Conservation (phyloP, 1,284 basidiomycete genomes). For the Trametes versicolor region DNA sequence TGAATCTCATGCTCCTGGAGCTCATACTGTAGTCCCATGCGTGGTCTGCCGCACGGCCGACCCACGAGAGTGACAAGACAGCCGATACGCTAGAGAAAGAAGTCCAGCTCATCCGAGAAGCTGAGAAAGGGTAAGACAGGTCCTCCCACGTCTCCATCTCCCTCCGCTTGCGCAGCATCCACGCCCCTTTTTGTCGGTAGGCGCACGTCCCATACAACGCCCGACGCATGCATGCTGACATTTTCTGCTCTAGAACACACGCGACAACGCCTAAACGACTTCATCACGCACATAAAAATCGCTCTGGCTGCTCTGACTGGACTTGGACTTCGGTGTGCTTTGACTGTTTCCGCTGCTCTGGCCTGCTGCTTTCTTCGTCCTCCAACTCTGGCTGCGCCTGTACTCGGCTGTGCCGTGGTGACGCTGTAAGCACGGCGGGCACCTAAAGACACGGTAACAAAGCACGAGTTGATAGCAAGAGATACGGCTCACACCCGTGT, state of each 20-base stretch:
- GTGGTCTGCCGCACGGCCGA: slow-evolving; percentile 62
- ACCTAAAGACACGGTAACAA: too few species aligned
- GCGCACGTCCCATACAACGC: slow-evolving; percentile 38
- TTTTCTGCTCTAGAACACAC: slow-evolving; percentile 28
- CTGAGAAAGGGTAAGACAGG: slow-evolving; percentile 70
- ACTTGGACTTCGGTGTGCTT: slow-evolving; percentile 7
- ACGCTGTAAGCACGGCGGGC: too few species aligned
- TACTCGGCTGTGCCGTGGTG: too few species aligned
- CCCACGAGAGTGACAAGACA: slow-evolving; percentile 54
- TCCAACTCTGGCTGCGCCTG: not conserved
- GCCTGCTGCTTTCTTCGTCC: not conserved
- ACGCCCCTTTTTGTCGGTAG: slow-evolving; percentile 41
- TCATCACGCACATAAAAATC: slow-evolving; percentile 45
- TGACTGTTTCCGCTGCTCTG: not conserved
- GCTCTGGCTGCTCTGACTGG: slow-evolving; percentile 45
- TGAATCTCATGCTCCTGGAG: slow-evolving; percentile 57
- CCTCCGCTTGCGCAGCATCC: slow-evolving; percentile 24
- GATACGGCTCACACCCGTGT: too few species aligned
- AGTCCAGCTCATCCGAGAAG: slow-evolving; percentile 53
- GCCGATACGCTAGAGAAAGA: slow-evolving; percentile 57
- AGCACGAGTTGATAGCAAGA: too few species aligned
- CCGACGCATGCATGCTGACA: slow-evolving; percentile 16
- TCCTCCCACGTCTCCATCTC: slow-evolving; percentile 38
- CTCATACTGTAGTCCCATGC: slow-evolving; percentile 61
- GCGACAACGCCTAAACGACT: slow-evolving; percentile 43